Percentiles rank a stretch among this genome's conserved stretches.
Evolutionary conservation across 257 asterid species (phyloP).

Genomic region (Echium plantagineum): DNA sequence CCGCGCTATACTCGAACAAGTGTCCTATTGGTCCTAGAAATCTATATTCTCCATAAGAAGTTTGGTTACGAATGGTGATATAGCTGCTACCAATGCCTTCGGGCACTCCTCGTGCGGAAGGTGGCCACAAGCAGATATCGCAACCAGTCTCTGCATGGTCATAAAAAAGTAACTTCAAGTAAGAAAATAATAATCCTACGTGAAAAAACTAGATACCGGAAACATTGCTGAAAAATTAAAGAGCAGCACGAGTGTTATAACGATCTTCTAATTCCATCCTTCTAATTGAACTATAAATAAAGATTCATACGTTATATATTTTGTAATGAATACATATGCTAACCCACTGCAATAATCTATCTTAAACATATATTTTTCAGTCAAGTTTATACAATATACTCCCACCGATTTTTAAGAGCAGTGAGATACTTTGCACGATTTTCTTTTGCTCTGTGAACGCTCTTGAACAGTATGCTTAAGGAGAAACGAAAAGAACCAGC

Average conservation of each 20-base stretch:
- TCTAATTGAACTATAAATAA: no score
- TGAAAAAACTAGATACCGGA: background rate
- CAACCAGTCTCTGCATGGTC: conserved; percentile 66
- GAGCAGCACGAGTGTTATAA: background rate
- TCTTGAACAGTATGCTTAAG: no score
- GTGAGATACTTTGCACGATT: no score
- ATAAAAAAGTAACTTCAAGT: background rate
- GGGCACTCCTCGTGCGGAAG: conserved; percentile 99
- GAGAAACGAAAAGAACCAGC: no score
- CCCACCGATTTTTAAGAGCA: no score
- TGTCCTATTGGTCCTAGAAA: background rate
- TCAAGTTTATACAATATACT: no score
- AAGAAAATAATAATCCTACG: background rate
- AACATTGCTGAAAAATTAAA: background rate
- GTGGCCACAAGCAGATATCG: conserved; percentile 95
- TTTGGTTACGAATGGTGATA: conserved; percentile 66
- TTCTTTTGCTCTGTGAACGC: no score
- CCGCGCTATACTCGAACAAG: background rate
- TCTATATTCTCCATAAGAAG: conserved; percentile 37
- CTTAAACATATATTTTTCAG: no score
- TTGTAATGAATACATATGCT: no score
- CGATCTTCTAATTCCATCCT: no score
- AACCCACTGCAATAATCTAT: no score
- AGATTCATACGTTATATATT: no score
- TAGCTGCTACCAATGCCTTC: conserved; percentile 82